phyloP scores from a whole-genome alignment of 139 green algal species.

The Chlorella sp. region DNA sequence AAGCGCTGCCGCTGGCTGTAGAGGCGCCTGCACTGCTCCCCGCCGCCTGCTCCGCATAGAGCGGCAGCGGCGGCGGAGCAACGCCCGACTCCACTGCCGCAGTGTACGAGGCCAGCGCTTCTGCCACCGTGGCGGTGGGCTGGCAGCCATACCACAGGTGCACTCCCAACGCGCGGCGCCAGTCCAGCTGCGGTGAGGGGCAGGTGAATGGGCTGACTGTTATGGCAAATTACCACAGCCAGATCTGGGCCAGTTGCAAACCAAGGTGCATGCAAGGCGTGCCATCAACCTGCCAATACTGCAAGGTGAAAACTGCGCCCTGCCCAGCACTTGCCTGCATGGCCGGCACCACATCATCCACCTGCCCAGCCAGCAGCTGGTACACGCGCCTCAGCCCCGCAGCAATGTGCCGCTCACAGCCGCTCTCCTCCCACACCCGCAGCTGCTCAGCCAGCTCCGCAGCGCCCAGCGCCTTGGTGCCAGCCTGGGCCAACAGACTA shows the following conservation, averaged over 20 bases:
- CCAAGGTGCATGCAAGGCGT: too few species aligned
- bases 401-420: constrained; percentile 54
- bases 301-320: too few species aligned
- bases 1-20: background rate
- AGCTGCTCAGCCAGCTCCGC: constrained; percentile 72
- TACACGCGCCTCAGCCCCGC: constrained; percentile 62
- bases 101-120: constrained; percentile 26
- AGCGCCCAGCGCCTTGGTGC: background rate
- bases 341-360: constrained; percentile 46
- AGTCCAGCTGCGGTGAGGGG: constrained; percentile 69
- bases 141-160: constrained; percentile 68
- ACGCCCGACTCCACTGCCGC: background rate
- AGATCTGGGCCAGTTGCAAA: too few species aligned
- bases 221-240: too few species aligned
- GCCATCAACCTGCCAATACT: background rate
- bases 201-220: too few species aligned
- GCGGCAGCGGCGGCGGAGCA: constrained; percentile 47
- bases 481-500: constrained; percentile 71
- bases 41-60: constrained; percentile 55
- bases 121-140: constrained; percentile 30
- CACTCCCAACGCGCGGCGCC: constrained; percentile 83
- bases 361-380: constrained; percentile 72
- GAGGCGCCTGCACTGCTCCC: background rate
- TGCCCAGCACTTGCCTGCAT: background rate
- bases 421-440: constrained; percentile 57